Conservation (phyloP, 495 filamentous ascomycete species). For the Clohesyomyces aquaticus region DNA sequence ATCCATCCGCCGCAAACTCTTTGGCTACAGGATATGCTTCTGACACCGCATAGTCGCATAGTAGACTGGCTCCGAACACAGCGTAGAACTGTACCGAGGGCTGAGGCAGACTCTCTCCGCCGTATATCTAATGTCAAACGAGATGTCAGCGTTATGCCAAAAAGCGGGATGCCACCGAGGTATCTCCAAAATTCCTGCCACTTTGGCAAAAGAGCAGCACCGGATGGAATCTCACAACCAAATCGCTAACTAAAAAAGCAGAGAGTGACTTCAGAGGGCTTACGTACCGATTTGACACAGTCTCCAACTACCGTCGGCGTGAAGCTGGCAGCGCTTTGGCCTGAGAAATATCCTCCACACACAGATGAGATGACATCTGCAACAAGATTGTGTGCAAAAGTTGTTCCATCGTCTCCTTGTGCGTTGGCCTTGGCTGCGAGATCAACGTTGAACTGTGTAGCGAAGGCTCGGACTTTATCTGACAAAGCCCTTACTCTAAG, state of each 20-base stretch:
- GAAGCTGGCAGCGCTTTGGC: constrained; percentile 19
- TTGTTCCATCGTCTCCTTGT: constrained; percentile 24
- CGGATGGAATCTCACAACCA: too few species aligned
- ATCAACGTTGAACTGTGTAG: constrained; percentile 10
- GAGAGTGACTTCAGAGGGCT: too few species aligned
- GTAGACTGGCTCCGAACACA: constrained; percentile 32
- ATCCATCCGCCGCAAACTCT: constrained; percentile 26
- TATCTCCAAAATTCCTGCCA: too few species aligned
- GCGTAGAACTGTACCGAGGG: constrained; percentile 23
- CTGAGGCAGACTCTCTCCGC: constrained; percentile 16
- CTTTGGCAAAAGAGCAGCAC: too few species aligned
- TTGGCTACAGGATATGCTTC: constrained; percentile 29
- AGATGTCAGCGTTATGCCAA: too few species aligned
- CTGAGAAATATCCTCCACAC: constrained; percentile 26
- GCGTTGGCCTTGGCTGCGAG: constrained; percentile 28
- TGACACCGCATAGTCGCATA: constrained; percentile 29
- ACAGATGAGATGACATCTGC: constrained; percentile 29
- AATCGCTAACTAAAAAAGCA: too few species aligned
- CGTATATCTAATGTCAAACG: too few species aligned
- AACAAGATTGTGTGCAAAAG: constrained; percentile 34
- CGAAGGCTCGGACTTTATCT: constrained; percentile 27
- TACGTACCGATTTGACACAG: constrained; percentile 28
- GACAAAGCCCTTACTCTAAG: constrained; percentile 24
- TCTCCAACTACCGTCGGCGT: constrained; percentile 23
- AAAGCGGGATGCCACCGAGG: too few species aligned